Base-by-base conservation (phyloP, 352 stramenopile genomes). In the Phytophthora fragariaefolia region DNA sequence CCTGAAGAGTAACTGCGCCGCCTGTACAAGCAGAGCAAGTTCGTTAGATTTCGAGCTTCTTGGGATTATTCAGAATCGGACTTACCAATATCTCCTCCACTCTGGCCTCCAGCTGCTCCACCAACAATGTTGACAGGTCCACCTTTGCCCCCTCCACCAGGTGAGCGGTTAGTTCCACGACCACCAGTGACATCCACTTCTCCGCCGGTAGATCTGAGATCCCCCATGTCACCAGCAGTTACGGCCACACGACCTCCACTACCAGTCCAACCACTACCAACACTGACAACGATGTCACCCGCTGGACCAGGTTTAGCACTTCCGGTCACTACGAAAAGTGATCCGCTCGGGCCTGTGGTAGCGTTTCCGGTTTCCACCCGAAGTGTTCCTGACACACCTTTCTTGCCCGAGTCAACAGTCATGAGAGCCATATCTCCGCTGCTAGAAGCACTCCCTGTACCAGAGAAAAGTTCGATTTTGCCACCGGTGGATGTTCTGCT, bases 211-310 rank as follows among this genome's bases (percentile, higher is more conserved):
- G 71, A 78, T 52, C 70, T 73, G 20, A 73, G 42, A 20, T 76
- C 75, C 18, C 24, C 69, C 40, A 86, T 86, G 49, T 92, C 77
- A 20, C 86, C 86, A 58, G 80, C 86, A 47, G 59, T 71, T 7
- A 99, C 36, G 6, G 59, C 59, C 38, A 98, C 76, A 55, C 85
- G 79, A 18, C 96, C 95, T 46, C 96, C 96, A 60, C 88, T 85
- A 5, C 80, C 86, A 43, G 87, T 85, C 46, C 91, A 83, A n/a
- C 92, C 92, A 40, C 74, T 81, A 10, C 96, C 96, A 65, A 96
- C 89, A 46, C 50, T 78, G 8, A 97, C 28, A 18, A 71, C 67
- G 36, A 98, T 89, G 46, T 85, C 76, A 13, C 94, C 92, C 34
- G 92, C 95, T 50, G 79, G 62, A 28, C 86, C 90, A 49, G 82